Evolutionary conservation across 2,329 filamentous ascomycete genomes (phyloP).

Genomic region (Sporothrix humicola): DNA sequence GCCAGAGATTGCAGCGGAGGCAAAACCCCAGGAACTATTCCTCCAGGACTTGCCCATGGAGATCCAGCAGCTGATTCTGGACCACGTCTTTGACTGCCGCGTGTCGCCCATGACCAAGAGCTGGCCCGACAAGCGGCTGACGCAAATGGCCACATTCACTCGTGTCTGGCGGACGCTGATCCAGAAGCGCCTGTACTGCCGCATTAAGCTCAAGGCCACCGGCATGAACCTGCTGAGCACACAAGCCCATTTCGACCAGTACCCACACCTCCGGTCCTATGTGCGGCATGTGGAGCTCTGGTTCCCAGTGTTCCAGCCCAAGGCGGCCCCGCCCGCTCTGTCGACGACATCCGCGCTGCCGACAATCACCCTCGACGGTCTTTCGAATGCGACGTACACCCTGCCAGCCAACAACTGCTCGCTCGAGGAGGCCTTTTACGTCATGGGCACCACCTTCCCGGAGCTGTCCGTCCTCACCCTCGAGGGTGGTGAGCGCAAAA

Average conservation of each 20-base stretch:
- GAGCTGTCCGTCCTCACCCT: slow-evolving; percentile 70
- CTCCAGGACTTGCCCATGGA: slow-evolving; percentile 67
- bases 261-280: slow-evolving; percentile 65
- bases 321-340: slow-evolving; percentile 52
- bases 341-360: slow-evolving; percentile 55
- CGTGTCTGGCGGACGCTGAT: slow-evolving; percentile 69
- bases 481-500: slow-evolving; percentile 78
- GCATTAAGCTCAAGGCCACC: slow-evolving; percentile 77
- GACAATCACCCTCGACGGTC: slow-evolving; percentile 60
- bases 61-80: slow-evolving; percentile 74
- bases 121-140: slow-evolving; percentile 65
- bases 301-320: slow-evolving; percentile 75
- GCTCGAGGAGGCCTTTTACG: slow-evolving; percentile 70
- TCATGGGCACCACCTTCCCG: slow-evolving; percentile 64
- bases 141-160: slow-evolving; percentile 67
- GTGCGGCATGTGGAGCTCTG: slow-evolving; percentile 77
- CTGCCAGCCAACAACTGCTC: slow-evolving; percentile 70
- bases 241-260: slow-evolving; percentile 62
- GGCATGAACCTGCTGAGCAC: slow-evolving; percentile 65
- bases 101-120: slow-evolving; percentile 65
- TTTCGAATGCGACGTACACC: slow-evolving; percentile 64
- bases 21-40: slow-evolving; percentile 42
- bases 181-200: slow-evolving; percentile 74
- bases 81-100: slow-evolving; percentile 72
- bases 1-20: slow-evolving; percentile 35